Percentiles rank a stretch among this genome's conserved stretches.
Evolutionary conservation across 1,284 basidiomycete genomes (phyloP).

Genomic region (Leccinum proliferum): DNA sequence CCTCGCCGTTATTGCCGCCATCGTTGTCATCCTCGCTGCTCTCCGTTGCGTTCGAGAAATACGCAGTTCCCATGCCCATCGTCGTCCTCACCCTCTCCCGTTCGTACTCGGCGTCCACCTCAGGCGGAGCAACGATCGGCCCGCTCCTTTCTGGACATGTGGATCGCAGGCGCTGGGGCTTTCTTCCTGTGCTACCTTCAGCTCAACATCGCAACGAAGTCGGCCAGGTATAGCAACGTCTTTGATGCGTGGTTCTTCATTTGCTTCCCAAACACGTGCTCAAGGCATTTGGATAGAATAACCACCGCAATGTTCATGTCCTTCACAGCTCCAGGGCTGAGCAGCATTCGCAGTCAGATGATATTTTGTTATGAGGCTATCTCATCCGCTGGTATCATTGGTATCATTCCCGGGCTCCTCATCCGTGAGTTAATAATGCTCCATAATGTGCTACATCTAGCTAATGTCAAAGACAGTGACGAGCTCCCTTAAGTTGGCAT

Average conservation of each 20-base stretch:
- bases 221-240: conserved; percentile 78
- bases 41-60: conserved; percentile 39
- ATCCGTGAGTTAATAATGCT: conserved; percentile 50
- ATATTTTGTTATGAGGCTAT: conserved; percentile 88
- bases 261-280: conserved; percentile 9
- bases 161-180: conserved; percentile 66
- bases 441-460: conserved; percentile 1
- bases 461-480: conserved; percentile 49
- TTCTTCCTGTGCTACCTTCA: conserved; percentile 65
- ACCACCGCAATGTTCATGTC: conserved; percentile 78
- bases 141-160: conserved; percentile 76
- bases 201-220: conserved; percentile 65
- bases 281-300: conserved; percentile 46
- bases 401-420: conserved; percentile 78
- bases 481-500: conserved; percentile 82
- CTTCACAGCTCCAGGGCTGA: conserved; percentile 73
- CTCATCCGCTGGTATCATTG: conserved; percentile 76
- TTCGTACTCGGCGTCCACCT: conserved; percentile 31
- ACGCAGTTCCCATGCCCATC: conserved; percentile 32
- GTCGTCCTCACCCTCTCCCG: conserved; percentile 18
- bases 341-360: conserved; percentile 64
- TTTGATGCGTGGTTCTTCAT: conserved; percentile 60
- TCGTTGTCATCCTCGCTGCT: conserved; percentile 25
- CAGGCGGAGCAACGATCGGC: conserved; percentile 49
- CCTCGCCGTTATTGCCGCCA: background rate